phyloP scores from a whole-genome alignment of 176 grass and related monocot genomes.

The Hordeum marinum region DNA sequence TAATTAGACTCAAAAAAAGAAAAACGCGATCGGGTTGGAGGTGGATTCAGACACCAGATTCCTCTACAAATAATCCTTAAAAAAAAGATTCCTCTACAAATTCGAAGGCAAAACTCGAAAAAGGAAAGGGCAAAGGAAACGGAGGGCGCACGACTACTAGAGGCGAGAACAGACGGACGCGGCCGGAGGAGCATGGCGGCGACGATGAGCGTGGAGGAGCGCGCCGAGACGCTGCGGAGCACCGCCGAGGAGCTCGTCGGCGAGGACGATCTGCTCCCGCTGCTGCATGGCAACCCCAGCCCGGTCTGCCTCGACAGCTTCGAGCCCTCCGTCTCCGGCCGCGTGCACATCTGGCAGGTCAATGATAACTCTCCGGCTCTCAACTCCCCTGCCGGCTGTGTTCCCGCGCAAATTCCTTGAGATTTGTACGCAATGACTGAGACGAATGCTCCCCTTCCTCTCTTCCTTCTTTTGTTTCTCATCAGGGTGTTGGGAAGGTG shows the following conservation, averaged over 20 bases:
- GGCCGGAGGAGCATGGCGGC: neutral
- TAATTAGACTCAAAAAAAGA: too few species aligned
- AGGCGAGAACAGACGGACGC: neutral
- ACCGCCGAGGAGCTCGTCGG: neutral
- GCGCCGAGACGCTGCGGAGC: neutral
- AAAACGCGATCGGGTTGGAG: neutral
- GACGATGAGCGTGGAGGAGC: neutral
- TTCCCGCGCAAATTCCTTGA: neutral
- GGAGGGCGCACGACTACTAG: neutral
- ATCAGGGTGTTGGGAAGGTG: slow-evolving; percentile 42
- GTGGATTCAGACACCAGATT: neutral
- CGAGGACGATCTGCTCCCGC: neutral
- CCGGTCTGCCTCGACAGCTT: neutral
- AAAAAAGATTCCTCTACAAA: neutral
- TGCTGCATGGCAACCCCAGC: neutral
- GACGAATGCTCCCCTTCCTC: neutral
- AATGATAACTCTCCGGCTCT: neutral
- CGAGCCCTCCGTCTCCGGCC: neutral
- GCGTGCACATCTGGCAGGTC: neutral
- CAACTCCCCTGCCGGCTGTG: neutral
- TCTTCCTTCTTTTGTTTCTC: neutral
- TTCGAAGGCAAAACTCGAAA: neutral
- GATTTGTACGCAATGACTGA: neutral
- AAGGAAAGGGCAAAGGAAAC: neutral
- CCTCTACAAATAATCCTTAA: neutral